These are phyloP conservation scores for Ceratobasidium sp. DNA, from an alignment of 1,284 basidiomycete species.

Conservation along the genomic window DNA sequence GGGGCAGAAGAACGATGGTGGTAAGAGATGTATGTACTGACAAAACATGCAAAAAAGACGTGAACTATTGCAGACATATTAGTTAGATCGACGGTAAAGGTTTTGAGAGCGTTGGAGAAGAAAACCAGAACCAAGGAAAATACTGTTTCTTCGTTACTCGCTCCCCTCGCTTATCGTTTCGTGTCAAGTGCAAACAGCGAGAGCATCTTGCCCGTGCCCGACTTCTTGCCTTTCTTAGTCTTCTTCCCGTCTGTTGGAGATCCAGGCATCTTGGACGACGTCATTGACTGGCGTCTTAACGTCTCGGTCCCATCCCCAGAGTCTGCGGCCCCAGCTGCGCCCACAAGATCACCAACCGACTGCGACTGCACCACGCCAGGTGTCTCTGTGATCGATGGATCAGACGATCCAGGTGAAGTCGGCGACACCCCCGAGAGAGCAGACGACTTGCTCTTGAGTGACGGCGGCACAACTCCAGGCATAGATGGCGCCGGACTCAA, in stretches of 20 bases:
- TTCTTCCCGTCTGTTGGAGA: conserved; percentile 56
- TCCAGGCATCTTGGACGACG: conserved; percentile 11
- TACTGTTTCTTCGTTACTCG: not conserved
- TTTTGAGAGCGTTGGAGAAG: not conserved
- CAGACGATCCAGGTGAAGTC: conserved; percentile 63
- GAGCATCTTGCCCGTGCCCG: conserved; percentile 79
- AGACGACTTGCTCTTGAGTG: conserved; percentile 79
- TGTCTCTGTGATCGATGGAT: conserved; percentile 66
- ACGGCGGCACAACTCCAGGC: conserved; percentile 58
- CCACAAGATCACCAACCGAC: conserved; percentile 44
- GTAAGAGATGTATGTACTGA: no score
- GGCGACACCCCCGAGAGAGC: conserved; percentile 70
- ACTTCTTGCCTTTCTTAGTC: conserved; percentile 78
- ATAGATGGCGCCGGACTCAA: conserved; percentile 40
- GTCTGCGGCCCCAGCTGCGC: conserved; percentile 6
- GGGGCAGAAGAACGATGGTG: not conserved
- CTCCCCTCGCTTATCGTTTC: conserved; percentile 53
- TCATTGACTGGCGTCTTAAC: conserved; percentile 18
- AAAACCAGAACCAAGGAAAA: conserved; percentile 1
- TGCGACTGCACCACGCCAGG: conserved; percentile 28
- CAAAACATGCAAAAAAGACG: conserved; percentile 17
- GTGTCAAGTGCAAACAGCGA: conserved; percentile 61
- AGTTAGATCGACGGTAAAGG: conserved; percentile 19
- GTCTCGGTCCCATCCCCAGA: conserved; percentile 32
- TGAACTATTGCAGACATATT: conserved; percentile 17